phyloP scores from a whole-genome alignment of 2,329 filamentous ascomycete genomes.

The Paramyrothecium sp. region DNA sequence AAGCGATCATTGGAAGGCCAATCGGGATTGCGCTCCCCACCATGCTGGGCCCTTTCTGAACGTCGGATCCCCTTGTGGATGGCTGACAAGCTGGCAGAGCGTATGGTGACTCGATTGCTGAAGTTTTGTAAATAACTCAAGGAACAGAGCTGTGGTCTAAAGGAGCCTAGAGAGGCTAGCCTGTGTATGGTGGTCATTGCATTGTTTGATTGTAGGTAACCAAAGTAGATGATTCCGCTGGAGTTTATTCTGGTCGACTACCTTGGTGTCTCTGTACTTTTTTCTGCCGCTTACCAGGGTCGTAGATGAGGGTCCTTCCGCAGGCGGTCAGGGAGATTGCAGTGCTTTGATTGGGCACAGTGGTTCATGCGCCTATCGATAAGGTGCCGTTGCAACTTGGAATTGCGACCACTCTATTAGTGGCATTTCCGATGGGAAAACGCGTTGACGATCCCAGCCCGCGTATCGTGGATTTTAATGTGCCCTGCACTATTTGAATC shows the following conservation, averaged over 20 bases:
- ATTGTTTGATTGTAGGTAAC: neutral
- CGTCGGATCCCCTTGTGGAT: slow-evolving; percentile 65
- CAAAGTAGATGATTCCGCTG: neutral
- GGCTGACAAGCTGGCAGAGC: slow-evolving; percentile 53
- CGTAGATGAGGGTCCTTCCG: no score
- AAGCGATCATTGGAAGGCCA: neutral
- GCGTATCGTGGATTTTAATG: no score
- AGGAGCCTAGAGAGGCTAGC: slow-evolving; percentile 12
- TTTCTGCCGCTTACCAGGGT: no score
- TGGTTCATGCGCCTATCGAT: no score
- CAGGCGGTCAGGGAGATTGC: no score
- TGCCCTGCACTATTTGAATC: no score
- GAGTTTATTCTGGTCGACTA: no score
- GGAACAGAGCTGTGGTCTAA: slow-evolving; percentile 10
- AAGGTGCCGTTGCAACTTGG: no score
- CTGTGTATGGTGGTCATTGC: neutral
- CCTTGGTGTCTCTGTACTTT: neutral
- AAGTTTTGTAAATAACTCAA: neutral
- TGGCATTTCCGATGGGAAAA: no score
- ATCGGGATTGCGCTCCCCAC: slow-evolving; percentile 13
- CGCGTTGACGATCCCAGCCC: no score
- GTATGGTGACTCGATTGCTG: slow-evolving; percentile 14
- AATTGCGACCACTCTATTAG: no score
- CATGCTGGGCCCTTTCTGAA: slow-evolving; percentile 34
- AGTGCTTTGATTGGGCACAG: no score